Base-by-base conservation (phyloP, 2,329 filamentous ascomycete genomes). In the Aspergillus ustus region DNA sequence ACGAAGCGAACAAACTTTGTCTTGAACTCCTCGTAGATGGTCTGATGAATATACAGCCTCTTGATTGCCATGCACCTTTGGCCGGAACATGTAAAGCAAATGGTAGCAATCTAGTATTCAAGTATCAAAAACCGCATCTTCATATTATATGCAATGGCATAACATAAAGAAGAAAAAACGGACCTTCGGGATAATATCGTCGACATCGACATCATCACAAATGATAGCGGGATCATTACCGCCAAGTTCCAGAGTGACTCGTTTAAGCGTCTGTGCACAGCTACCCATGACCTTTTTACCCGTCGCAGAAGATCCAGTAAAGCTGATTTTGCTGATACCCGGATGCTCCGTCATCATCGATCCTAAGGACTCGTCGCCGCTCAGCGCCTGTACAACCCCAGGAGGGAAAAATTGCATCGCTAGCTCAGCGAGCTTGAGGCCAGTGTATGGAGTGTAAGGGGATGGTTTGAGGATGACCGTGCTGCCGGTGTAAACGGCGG, bases 31-130 rank as follows among this genome's bases (percentile, higher is more conserved):
- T 85, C 82, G 69, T 87, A 88, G 54, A 89, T 83, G 3, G 76
- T 78, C 65, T 87, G 83, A 68, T 89, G 87, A 2, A 89, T 82
- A 68, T 86, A 89, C 31, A 89, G 74, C 1, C 86, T 78, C 74
- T 89, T 89, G 57, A 80, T 81, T 46, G 81, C 82, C 25, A 86
- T 80, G 70, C 84, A 87, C 50, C 86, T 79, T 69, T 86, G 84
- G n/a, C n/a, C n/a, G n/a, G n/a, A n/a, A n/a, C n/a, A n/a, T n/a
- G n/a, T n/a, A n/a, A n/a, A n/a, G n/a, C n/a, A n/a, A n/a, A n/a
- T n/a, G n/a, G n/a, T n/a, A n/a, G n/a, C n/a, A n/a, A n/a, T n/a
- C n/a, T n/a, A n/a, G n/a, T n/a, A n/a, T n/a, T n/a, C n/a, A n/a
- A n/a, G n/a, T n/a, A n/a, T n/a, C n/a, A n/a, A n/a, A n/a, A n/a